Conservation (phyloP, 2,329 filamentous ascomycete species). For the Fusarium pseudograminearum region DNA sequence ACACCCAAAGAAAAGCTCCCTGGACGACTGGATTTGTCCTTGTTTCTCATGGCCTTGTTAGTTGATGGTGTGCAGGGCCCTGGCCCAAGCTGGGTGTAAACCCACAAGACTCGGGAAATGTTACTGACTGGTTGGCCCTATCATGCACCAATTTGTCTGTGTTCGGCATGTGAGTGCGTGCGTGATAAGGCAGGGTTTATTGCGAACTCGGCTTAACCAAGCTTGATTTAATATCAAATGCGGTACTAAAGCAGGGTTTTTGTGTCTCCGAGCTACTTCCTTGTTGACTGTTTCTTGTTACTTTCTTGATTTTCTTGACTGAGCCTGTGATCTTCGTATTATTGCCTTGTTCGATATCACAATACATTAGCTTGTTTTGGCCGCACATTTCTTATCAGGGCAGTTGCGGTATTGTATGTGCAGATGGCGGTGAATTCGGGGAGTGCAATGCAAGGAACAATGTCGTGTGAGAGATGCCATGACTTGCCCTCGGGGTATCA, state of each 20-base stretch:
- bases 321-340: conserved; percentile 15
- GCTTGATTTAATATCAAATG: conserved; percentile 18
- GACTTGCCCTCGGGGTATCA: neutral
- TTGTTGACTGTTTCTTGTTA: conserved; percentile 1
- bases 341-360: neutral
- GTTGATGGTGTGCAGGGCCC: conserved; percentile 37
- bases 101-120: conserved; percentile 15
- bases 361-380: conserved; percentile 5
- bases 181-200: conserved; percentile 38
- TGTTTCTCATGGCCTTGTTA: conserved; percentile 24
- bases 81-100: conserved; percentile 12
- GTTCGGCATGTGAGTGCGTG: conserved; percentile 21
- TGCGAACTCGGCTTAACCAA: conserved; percentile 14
- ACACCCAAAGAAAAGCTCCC: conserved; percentile 20
- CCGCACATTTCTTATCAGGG: neutral
- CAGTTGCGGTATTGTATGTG: conserved; percentile 6
- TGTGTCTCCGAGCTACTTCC: conserved; percentile 4
- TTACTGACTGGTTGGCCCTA: conserved; percentile 22
- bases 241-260: conserved; percentile 2
- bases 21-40: conserved; percentile 24
- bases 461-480: neutral
- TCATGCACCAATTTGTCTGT: conserved; percentile 13
- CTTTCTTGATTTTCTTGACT: conserved; percentile 8
- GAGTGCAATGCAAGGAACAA: conserved; percentile 18
- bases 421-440: conserved; percentile 24